phyloP scores from a whole-genome alignment of 768 basidiomycete species.

The Hericium rajendrae region DNA sequence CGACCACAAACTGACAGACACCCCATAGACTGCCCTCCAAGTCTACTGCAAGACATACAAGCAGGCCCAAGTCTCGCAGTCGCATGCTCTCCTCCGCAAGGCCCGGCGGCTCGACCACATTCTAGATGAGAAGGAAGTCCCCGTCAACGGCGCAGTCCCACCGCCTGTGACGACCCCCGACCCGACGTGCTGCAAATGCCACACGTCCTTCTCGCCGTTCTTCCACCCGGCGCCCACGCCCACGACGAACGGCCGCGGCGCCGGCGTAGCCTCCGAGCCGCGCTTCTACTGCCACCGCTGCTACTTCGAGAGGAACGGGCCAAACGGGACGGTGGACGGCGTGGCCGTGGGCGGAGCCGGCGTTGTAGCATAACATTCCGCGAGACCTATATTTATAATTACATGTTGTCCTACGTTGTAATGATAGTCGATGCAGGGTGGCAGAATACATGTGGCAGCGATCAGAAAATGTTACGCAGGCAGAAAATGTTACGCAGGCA shows the following conservation, averaged over 20 bases:
- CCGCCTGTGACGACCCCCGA: slow-evolving; percentile 12
- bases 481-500: not conserved
- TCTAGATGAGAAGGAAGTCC: slow-evolving; percentile 31
- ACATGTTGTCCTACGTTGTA: slow-evolving; percentile 15
- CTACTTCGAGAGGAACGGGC: slow-evolving; percentile 23
- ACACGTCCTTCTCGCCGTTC: slow-evolving; percentile 63
- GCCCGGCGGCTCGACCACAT: slow-evolving; percentile 75
- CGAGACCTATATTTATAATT: slow-evolving; percentile 10
- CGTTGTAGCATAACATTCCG: not conserved
- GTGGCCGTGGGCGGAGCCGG: not conserved
- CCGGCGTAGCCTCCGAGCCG: slow-evolving; percentile 8
- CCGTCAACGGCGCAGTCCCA: slow-evolving; percentile 7
- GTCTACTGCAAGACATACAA: slow-evolving; percentile 83
- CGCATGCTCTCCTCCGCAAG: slow-evolving; percentile 83
- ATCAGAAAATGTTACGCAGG: not conserved
- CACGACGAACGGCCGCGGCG: slow-evolving; percentile 15
- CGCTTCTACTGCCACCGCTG: slow-evolving; percentile 37
- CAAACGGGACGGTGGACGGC: slow-evolving; percentile 7
- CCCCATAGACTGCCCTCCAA: slow-evolving; percentile 73
- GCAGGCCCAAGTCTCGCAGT: slow-evolving; percentile 56
- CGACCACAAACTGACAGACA: not conserved
- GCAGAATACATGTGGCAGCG: slow-evolving; percentile 13
- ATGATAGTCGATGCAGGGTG: slow-evolving; percentile 10
- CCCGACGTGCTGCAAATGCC: slow-evolving; percentile 47
- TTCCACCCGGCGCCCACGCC: slow-evolving; percentile 44